These are phyloP conservation scores for Sanghuangporus sanghuang DNA, from an alignment of 1,284 basidiomycete species.

Conservation along the genomic window DNA sequence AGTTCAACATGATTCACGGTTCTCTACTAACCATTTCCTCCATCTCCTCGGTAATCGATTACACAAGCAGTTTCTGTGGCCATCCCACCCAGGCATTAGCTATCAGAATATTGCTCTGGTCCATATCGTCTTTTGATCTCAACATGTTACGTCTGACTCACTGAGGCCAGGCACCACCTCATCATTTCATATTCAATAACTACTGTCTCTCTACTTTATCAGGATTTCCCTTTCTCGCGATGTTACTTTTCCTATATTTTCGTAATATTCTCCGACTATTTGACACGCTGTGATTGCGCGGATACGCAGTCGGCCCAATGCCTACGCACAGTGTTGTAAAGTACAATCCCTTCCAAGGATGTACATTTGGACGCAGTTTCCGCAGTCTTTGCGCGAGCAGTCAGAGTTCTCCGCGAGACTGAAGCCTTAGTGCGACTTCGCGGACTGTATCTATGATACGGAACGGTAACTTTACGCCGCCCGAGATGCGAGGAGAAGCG, in stretches of 20 bases:
- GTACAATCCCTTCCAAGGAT: neutral
- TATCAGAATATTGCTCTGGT: neutral
- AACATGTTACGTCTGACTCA: neutral
- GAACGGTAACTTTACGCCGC: neutral
- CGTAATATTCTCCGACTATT: neutral
- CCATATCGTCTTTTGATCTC: neutral
- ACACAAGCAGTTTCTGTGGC: no score
- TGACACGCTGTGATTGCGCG: neutral
- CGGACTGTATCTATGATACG: neutral
- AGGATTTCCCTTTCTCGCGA: neutral
- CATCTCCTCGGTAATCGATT: no score
- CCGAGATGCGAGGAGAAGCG: neutral
- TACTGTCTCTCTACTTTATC: neutral
- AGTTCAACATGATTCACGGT: no score
- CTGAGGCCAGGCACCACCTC: constrained; percentile 3
- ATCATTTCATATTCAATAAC: neutral
- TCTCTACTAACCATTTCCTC: no score
- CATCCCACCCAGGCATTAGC: neutral
- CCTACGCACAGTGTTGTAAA: neutral
- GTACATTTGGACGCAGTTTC: neutral
- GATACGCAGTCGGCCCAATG: neutral
- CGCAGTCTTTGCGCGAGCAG: neutral
- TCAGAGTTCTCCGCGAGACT: neutral
- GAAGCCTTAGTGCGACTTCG: neutral
- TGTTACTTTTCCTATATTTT: no score